Conservation (phyloP, 768 basidiomycete species). For the Hortiboletus campestris region DNA sequence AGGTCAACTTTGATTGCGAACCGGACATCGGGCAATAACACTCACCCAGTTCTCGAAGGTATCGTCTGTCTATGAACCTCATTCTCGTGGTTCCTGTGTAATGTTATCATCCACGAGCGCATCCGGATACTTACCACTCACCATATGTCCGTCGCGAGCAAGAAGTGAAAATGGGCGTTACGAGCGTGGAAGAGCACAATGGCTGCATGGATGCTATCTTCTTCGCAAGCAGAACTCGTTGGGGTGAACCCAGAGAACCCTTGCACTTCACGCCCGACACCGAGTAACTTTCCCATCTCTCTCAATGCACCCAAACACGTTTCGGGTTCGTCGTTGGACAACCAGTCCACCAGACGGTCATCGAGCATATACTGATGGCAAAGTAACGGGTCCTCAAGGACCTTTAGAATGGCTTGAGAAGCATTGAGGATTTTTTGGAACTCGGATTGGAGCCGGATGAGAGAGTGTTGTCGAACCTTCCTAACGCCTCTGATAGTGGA, state of each 20-base stretch:
- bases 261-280: neutral
- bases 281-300: neutral
- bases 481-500: neutral
- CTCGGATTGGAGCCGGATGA: slow-evolving; percentile 3
- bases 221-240: neutral
- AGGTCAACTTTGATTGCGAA: neutral
- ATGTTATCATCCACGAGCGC: neutral
- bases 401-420: slow-evolving; percentile 4
- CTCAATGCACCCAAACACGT: neutral
- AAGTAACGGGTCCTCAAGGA: neutral
- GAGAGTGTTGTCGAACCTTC: neutral
- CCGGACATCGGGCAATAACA: no score
- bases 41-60: neutral
- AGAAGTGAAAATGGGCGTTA: neutral
- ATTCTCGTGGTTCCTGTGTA: neutral
- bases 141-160: neutral
- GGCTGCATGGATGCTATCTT: neutral
- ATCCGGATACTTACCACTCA: neutral
- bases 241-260: neutral
- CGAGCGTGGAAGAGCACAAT: neutral
- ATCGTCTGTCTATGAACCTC: no score
- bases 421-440: slow-evolving; percentile 3
- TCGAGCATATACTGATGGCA: neutral
- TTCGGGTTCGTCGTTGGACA: neutral
- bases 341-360: neutral